Base-by-base conservation (phyloP, 192 early-diverging fungal genomes). In the Coemansia sp. region DNA sequence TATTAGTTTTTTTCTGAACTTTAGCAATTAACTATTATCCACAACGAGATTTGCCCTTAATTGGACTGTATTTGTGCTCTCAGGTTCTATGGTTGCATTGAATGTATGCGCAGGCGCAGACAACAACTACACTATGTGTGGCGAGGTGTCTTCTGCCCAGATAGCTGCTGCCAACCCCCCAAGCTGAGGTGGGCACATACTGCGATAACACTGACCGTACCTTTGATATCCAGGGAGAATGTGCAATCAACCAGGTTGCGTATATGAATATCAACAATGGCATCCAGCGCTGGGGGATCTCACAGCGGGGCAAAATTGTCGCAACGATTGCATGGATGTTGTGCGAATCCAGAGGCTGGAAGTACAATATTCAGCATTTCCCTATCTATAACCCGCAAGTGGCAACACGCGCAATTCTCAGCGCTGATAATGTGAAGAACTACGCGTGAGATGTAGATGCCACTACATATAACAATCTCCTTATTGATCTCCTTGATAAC, bases 361-460 rank as follows among this genome's bases (percentile, higher is more conserved):
- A 38, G 23, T 67, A 65, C 50, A 73, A 73, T 62, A 62, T 66
- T 42, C 68, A 79, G 40, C 65, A 64, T n/a, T 58, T 19, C 3
- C 64, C 70, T 2, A 11, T 15, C 15, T 31, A 13, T 54, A 14
- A 54, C 20, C 52, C 52, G 4, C 27, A 31, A 19, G 52, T 54
- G 14, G 52, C 14, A 19, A 54, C 30, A 19, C 52, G 52, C 17
- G 52, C 52, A 17, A 54, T 54, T 28, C 14, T 54, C 4, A 54
- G 17, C 30, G 17, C 3, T 6, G n/a, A 54, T 13, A n/a, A 17
- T 17, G n/a, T 52, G 23, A 52, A 29, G 28, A n/a, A 33, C 15
- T 54, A 31, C 17, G 27, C 30, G 4, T 54, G 30, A 23, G 22
- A 48, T 48, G 30, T 54, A 3, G 15, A 31, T 4, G 17, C 2